Conservation (phyloP, 2,329 filamentous ascomycete genomes). For the Lasiodiplodia theobromae region DNA sequence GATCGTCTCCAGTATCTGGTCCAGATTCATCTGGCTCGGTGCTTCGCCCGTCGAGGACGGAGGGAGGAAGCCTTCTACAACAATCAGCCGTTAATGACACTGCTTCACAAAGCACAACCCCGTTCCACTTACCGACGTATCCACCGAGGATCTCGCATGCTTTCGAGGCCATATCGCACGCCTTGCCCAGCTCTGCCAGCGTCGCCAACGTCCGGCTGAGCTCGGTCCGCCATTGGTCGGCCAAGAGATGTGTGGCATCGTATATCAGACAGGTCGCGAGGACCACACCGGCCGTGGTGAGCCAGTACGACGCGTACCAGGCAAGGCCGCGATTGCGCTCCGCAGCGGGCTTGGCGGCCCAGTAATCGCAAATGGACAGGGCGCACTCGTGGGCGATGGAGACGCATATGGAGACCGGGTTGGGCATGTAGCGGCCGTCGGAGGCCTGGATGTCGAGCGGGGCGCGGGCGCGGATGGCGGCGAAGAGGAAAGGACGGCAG, state of each 20-base stretch:
- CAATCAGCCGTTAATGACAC: neutral
- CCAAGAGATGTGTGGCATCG: neutral
- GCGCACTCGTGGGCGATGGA: slow-evolving; percentile 5
- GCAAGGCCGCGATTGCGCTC: slow-evolving; percentile 7
- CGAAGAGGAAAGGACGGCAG: slow-evolving; percentile 8
- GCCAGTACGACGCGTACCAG: slow-evolving; percentile 17
- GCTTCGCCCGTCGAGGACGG: neutral
- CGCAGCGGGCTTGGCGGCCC: neutral
- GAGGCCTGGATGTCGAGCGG: neutral
- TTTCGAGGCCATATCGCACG: slow-evolving; percentile 4
- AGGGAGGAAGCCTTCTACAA: neutral
- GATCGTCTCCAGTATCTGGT: slow-evolving; percentile 7
- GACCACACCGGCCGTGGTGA: neutral
- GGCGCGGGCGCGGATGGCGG: slow-evolving; percentile 6
- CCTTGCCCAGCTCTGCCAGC: neutral
- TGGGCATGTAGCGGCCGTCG: neutral
- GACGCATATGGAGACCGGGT: slow-evolving; percentile 1
- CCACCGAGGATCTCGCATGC: slow-evolving; percentile 1
- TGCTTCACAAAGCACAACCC: neutral
- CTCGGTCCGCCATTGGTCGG: neutral
- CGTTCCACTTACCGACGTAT: neutral
- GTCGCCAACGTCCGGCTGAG: neutral
- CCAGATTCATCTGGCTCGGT: neutral
- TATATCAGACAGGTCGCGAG: slow-evolving; percentile 10
- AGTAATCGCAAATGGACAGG: slow-evolving; percentile 5